Evolutionary conservation across 768 basidiomycete species (phyloP).

Genomic region (Tulasnella sp.): DNA sequence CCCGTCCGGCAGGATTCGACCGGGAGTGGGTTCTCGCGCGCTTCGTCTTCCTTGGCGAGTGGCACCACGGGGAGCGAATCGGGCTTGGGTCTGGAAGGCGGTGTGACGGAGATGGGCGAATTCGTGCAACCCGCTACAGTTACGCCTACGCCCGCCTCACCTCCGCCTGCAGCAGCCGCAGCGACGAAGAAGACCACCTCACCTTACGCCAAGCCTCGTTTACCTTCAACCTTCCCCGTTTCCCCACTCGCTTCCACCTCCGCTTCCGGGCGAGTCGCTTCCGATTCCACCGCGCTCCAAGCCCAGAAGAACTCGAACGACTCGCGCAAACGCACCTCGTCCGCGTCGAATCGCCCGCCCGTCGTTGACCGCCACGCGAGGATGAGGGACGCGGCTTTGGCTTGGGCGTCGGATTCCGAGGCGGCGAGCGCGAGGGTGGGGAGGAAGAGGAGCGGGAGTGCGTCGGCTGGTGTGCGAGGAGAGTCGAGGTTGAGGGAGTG

Average conservation of each 20-base stretch:
- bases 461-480: neutral
- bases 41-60: neutral
- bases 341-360: neutral
- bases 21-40: neutral
- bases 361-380: neutral
- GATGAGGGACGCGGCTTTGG: neutral
- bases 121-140: neutral
- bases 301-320: neutral
- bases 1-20: neutral
- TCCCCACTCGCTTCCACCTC: neutral
- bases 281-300: neutral
- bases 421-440: too few relatives aligned
- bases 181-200: neutral
- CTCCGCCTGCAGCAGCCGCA: neutral
- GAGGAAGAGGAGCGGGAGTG: neutral
- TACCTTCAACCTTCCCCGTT: neutral
- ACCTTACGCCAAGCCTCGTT: neutral
- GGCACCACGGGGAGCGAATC: neutral
- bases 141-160: neutral
- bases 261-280: neutral
- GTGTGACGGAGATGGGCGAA: neutral
- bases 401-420: conserved; percentile 3
- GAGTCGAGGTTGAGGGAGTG: neutral
- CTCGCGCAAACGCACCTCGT: neutral
- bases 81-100: neutral